Base-by-base conservation (phyloP, 2,329 filamentous ascomycete genomes). In the Byssoonygena ceratinophila region DNA sequence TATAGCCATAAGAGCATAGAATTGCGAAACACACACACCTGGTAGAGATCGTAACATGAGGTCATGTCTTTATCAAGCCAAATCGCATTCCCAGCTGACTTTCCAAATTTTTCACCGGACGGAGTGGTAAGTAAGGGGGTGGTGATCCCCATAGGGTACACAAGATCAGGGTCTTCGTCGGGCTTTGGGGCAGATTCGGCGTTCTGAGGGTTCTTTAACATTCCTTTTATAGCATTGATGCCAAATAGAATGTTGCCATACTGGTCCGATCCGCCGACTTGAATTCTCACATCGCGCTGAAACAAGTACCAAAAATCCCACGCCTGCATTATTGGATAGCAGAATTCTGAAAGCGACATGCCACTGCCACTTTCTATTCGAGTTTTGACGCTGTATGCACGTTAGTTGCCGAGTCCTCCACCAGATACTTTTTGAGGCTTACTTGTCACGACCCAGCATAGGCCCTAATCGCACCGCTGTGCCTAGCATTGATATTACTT, bases 291-390 rank as follows among this genome's bases (percentile, higher is more conserved):
- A 45, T 78, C 76, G 48, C 76, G 78, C 22, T 79, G 76, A 69
- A 86, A 94, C 71, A 97, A 78, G 60, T 86, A 77, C 87, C 87
- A 97, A 80, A 90, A 98, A 67, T 98, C 92, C 85, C 90, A 97
- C 20, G 85, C 89, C 66, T 98, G 92, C 61, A 97, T 80, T 14
- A 98, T 71, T 1, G 94, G 92, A 64, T 98, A 98, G 39, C 82
- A 79, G 68, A 98, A 95, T 66, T 98, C 92, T 32, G 87, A 84
- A 61, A 94, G 85, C 0, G 90, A 94, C 84, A 98, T 91, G 60
- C 92, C 94, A 58, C 92, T 86, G 34, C 88, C 87, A 50, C 82
- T 82, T n/a, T 79, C 78, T 75, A 97, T 77, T 63, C 89, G 87
- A 53, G 81, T 83, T 69, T 88, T 92, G 51, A 94, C 89, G 31